Evolutionary conservation across 306 rosid species (phyloP), one percentile per base, ranked within the genome.

Genomic region (Gastrolobium villosum): DNA sequence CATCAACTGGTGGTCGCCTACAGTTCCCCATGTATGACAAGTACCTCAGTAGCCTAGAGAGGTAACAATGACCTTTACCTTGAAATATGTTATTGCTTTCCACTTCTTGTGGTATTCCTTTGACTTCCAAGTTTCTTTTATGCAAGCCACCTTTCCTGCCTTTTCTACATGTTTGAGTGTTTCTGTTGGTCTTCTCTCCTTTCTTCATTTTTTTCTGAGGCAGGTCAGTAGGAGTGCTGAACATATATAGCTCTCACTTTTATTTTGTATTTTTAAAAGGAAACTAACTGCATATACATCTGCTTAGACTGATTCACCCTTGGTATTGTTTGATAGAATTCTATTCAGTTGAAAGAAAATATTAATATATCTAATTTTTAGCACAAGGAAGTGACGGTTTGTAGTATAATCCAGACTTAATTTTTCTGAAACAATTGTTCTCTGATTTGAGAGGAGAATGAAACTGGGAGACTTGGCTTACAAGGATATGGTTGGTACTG

Each of bases 1-100:
- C 84, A 0, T 88, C 98, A 55, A 84, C 96, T 39, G 85, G 89
- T 13, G 85, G 91, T 49, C 94, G 94, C 74, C 97, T 96, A 83
- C 92, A 79, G 62, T 96, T 93, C 69, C 77, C 87, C 79, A 65
- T 88, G 59, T 96, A 91, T 49, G 98, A 91, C 78, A 96, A 91
- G 87, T 96, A 93, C 79, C 88, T 93, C 31, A 72, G 83, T 63
- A 88, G 88, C 66, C 84, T 96, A 50, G 99, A 96, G 85, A 96
- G 91, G 99, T 96, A 83, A 54, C 59, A 78, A 20, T 20, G 26
- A 26, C 32, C 77, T 81, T 46, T 68, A 68, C 62, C 56, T 70
- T 75, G 7, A 39, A 73, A 59, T 53, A 46, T 53, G 34, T 26
- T 28, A 39, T 34, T 67, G 71, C 72, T 72, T 65, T 10, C 34